phyloP scores from a whole-genome alignment of 768 basidiomycete genomes.

The Bullera alba region DNA sequence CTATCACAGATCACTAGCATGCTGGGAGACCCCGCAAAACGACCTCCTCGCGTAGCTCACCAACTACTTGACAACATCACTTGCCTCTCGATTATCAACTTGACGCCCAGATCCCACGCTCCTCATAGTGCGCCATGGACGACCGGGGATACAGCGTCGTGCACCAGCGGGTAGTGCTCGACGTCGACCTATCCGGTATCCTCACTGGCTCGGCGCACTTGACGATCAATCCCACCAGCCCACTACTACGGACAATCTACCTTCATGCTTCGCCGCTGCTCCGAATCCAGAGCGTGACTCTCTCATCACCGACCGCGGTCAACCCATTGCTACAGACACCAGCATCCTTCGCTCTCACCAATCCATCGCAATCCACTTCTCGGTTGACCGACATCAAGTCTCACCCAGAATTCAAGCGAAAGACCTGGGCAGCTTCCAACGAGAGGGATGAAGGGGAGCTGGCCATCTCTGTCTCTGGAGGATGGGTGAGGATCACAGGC shows the following conservation, averaged over 20 bases:
- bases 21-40: too few species aligned
- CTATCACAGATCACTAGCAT: too few species aligned
- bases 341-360: slow-evolving; percentile 26
- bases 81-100: too few species aligned
- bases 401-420: slow-evolving; percentile 88
- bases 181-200: slow-evolving; percentile 83
- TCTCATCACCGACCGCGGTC: slow-evolving; percentile 23
- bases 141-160: slow-evolving; percentile 34
- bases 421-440: slow-evolving; percentile 78
- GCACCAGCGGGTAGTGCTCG: slow-evolving; percentile 91
- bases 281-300: slow-evolving; percentile 33
- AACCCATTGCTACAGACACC: slow-evolving; percentile 33
- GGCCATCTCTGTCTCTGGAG: slow-evolving; percentile 65
- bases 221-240: slow-evolving; percentile 71
- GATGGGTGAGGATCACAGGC: slow-evolving; percentile 50
- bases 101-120: too few species aligned
- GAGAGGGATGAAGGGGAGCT: slow-evolving; percentile 93
- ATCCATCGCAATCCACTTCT: slow-evolving; percentile 54
- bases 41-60: too few species aligned
- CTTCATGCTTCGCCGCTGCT: slow-evolving; percentile 53
- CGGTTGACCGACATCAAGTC: slow-evolving; percentile 66
- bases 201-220: slow-evolving; percentile 91
- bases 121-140: not conserved
- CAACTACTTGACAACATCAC: too few species aligned
- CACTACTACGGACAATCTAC: slow-evolving; percentile 72